Conservation (phyloP, 148 eudicot species). For the Camellia japonica region DNA sequence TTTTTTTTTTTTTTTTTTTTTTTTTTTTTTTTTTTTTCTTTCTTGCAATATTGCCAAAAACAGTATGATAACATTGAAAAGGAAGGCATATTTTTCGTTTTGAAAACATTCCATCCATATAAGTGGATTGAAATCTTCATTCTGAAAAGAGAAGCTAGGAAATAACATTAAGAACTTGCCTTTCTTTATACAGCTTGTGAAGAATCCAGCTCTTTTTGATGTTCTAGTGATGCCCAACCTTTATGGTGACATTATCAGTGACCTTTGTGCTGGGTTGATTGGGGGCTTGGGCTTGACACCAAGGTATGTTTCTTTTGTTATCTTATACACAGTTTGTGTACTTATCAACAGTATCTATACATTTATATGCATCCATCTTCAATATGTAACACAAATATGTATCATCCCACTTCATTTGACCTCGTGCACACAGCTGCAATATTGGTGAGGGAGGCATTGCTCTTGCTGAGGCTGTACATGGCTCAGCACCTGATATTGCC, state of each 20-base stretch:
- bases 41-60: neutral
- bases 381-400: neutral
- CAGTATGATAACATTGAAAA: neutral
- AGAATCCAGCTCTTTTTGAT: conserved; percentile 94
- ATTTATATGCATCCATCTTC: neutral
- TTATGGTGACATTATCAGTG: conserved; percentile 97
- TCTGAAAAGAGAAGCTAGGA: neutral
- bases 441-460: conserved; percentile 98
- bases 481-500: conserved; percentile 99
- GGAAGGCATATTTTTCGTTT: neutral
- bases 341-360: neutral
- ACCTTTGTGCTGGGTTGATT: conserved; percentile 95
- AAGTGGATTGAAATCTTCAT: neutral
- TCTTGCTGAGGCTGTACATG: conserved; percentile 99
- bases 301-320: conserved; percentile 44
- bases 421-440: conserved; percentile 52
- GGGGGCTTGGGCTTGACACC: conserved; percentile 98
- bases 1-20: too few relatives aligned
- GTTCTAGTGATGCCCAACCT: conserved; percentile 98
- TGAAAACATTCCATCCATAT: neutral
- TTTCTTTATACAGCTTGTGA: conserved; percentile 75
- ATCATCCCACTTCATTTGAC: conserved; percentile 8
- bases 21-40: neutral
- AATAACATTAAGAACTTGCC: conserved; percentile 3
- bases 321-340: neutral